Base-by-base conservation (phyloP, 179 eudicot genomes). In the Sideroxylon spinosum region DNA sequence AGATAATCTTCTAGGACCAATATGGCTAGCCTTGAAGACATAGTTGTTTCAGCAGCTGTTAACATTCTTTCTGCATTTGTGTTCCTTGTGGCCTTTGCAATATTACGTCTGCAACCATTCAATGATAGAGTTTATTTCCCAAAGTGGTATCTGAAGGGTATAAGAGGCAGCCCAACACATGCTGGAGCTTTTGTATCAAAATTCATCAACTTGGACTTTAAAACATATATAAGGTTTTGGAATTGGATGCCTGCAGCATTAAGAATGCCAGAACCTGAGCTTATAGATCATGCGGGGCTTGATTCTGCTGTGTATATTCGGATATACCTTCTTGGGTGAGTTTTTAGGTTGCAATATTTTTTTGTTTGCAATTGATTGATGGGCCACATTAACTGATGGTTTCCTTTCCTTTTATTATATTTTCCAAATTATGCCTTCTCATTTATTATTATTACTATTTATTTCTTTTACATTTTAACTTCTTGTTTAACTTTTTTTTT, bases 201-300 rank as follows among this genome's bases (percentile, higher is more conserved):
- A 78, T 85, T 89, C 77, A 86, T 90, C 60, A 92, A 92, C 77
- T 78, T 90, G 78, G 93, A 92, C 79, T 69, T n/a, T n/a, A 59
- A 9, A n/a, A 86, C 83, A 73, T 95, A 95, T 73, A 69, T 95
- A 67, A 87, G 86, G 74, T 93, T 95, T 87, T 84, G 88, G 83
- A 92, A 83, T 20, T 95, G 99, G 99, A 94, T 95, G 95, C 98
- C 96, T 72, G 97, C 93, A 55, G 99, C 99, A 68, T 83, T 95
- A 81, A 85, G 89, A 86, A 95, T 95, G 99, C 99, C 99, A 25
- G 91, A 95, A 68, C 95, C 88, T 10, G 99, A 95, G 87, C 96
- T 95, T 61, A 91, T 95, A 82, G 91, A 92, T 56, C 99, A 93
- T 60, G 99, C 99, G n/a, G 99, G 99, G 29, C 93, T 95, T 74